phyloP scores from a whole-genome alignment of 805 yeast species.

The Teunomyces funiuensis region DNA sequence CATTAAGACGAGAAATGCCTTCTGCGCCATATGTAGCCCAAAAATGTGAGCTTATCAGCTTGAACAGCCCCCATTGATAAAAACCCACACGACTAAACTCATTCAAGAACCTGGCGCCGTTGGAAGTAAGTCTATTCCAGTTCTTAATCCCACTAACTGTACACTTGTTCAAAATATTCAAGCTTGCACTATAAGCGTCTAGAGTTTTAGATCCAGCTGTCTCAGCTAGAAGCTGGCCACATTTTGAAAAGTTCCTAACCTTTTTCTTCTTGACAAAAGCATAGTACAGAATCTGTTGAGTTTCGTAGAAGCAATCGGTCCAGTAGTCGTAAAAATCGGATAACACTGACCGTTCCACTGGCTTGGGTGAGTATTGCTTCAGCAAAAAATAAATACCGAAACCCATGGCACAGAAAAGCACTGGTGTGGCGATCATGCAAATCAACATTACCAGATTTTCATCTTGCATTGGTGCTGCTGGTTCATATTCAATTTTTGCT shows the following conservation, averaged over 20 bases:
- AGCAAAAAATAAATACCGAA: background rate
- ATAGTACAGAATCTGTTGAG: constrained; percentile 2
- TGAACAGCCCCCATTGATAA: background rate
- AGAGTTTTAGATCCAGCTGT: background rate
- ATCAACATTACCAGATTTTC: background rate
- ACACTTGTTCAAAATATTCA: background rate
- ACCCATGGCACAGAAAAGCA: background rate
- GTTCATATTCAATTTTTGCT: background rate
- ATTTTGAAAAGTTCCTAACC: background rate
- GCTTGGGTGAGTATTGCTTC: background rate
- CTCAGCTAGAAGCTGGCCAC: background rate
- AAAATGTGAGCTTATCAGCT: background rate
- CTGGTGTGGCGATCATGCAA: no score
- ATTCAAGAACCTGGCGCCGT: background rate
- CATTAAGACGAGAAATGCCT: no score
- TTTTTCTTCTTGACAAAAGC: constrained; percentile 6
- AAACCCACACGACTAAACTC: background rate
- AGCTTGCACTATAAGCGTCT: background rate
- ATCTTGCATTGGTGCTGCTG: background rate
- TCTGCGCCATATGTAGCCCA: background rate
- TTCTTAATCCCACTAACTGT: background rate
- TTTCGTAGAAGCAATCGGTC: constrained; percentile 4
- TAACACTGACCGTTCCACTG: background rate
- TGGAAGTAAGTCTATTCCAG: background rate
- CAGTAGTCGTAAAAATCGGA: background rate